A percentile compares a stretch with the other conserved stretches of the same genome.
Conservation (phyloP, 2,329 filamentous ascomycete genomes). For the Endoconidiophora laricicola region DNA sequence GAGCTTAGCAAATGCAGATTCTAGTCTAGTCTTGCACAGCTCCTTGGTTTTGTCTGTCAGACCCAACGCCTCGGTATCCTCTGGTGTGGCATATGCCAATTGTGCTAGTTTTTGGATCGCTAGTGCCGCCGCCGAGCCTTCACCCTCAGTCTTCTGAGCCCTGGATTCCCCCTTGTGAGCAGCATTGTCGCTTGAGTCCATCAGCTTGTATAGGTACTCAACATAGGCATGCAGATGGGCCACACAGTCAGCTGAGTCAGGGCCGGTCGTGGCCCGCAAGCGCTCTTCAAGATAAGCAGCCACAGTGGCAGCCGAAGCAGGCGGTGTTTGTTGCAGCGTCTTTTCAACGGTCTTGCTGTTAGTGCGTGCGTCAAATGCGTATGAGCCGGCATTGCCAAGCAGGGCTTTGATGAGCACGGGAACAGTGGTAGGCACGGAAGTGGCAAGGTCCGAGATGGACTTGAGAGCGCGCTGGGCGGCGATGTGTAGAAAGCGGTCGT, state of each 20-base stretch:
- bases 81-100: slow-evolving; percentile 36
- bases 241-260: slow-evolving; percentile 6
- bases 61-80: slow-evolving; percentile 24
- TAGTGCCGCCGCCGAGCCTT: slow-evolving; percentile 19
- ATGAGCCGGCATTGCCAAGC: slow-evolving; percentile 51
- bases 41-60: slow-evolving; percentile 36
- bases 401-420: slow-evolving; percentile 46
- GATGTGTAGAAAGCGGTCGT: slow-evolving; percentile 64
- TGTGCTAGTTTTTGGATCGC: slow-evolving; percentile 36
- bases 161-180: slow-evolving; percentile 16
- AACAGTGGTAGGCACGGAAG: slow-evolving; percentile 42
- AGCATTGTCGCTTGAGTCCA: slow-evolving; percentile 23
- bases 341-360: slow-evolving; percentile 73
- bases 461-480: slow-evolving; percentile 64
- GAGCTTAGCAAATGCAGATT: slow-evolving; percentile 41
- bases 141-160: slow-evolving; percentile 18
- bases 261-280: slow-evolving; percentile 16
- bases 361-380: slow-evolving; percentile 74
- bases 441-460: slow-evolving; percentile 47
- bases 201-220: slow-evolving; percentile 36
- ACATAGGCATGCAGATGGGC: slow-evolving; percentile 30
- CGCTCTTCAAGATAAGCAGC: slow-evolving; percentile 32
- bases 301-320: slow-evolving; percentile 36
- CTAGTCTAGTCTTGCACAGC: slow-evolving; percentile 38
- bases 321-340: slow-evolving; percentile 44